These are phyloP conservation scores for Euphorbia lathyris DNA, from an alignment of 345 rosid genomes.

Conservation along the genomic window DNA sequence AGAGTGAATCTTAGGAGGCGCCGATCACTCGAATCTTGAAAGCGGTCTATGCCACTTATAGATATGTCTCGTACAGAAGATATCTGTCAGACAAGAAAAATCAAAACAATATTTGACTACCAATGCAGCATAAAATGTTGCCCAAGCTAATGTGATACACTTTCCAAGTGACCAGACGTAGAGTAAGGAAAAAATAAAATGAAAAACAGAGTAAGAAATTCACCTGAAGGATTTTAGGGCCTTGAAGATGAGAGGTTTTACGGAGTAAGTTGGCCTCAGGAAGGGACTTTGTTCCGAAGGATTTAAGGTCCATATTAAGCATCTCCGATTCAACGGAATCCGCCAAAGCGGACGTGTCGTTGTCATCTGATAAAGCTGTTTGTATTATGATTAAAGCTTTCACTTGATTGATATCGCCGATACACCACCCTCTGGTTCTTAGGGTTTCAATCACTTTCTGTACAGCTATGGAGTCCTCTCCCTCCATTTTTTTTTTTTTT, in stretches of 20 bases:
- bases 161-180: too few species aligned
- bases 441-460: slow-evolving; percentile 50
- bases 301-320: slow-evolving; percentile 63
- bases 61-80: slow-evolving; percentile 68
- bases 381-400: slow-evolving; percentile 35
- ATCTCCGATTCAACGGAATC: slow-evolving; percentile 68
- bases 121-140: not conserved
- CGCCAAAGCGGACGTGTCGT: slow-evolving; percentile 37
- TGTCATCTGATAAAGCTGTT: slow-evolving; percentile 45
- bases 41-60: slow-evolving; percentile 54
- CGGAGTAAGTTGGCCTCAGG: slow-evolving; percentile 47
- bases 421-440: slow-evolving; percentile 65
- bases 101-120: not conserved
- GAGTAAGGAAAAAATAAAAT: not conserved
- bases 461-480: slow-evolving; percentile 18
- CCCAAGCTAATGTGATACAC: too few species aligned
- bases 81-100: slow-evolving; percentile 34
- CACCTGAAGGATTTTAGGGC: slow-evolving; percentile 85
- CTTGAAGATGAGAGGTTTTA: slow-evolving; percentile 52
- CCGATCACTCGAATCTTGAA: slow-evolving; percentile 42
- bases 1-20: slow-evolving; percentile 59
- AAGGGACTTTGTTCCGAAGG: slow-evolving; percentile 63
- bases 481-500: slow-evolving; percentile 18
- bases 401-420: slow-evolving; percentile 44
- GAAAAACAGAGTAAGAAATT: not conserved